phyloP scores from a whole-genome alignment of 164 flowering plant species.

The Protea cynaroides region DNA sequence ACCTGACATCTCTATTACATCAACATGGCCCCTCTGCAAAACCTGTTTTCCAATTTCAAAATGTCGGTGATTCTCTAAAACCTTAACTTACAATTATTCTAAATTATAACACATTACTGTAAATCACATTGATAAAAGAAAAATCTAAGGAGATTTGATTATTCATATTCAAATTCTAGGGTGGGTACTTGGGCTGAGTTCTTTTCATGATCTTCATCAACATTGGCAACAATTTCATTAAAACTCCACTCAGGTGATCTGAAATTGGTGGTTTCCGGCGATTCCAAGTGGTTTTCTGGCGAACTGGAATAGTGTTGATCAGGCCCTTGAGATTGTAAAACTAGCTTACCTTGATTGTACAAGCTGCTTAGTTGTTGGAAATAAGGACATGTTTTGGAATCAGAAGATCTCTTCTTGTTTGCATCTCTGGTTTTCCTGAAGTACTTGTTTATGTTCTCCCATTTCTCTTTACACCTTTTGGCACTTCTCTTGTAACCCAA shows the following conservation, averaged over 20 bases:
- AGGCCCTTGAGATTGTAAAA: slow-evolving; percentile 5
- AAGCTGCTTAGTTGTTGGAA: slow-evolving; percentile 58
- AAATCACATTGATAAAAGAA: no score
- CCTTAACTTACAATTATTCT: no score
- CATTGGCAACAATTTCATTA: slow-evolving; percentile 11
- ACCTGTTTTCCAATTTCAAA: no score
- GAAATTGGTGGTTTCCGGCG: slow-evolving; percentile 16
- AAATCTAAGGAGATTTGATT: no score
- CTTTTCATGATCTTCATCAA: slow-evolving; percentile 25
- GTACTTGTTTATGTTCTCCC: slow-evolving; percentile 92
- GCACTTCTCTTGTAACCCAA: slow-evolving; percentile 77
- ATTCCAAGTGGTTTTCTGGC: slow-evolving; percentile 12
- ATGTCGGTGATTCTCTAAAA: no score
- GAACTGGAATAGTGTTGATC: slow-evolving; percentile 15
- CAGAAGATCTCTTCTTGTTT: slow-evolving; percentile 69
- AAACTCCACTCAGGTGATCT: slow-evolving; percentile 8
- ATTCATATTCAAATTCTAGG: slow-evolving; percentile 31
- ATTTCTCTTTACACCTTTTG: slow-evolving; percentile 83
- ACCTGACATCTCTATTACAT: no score
- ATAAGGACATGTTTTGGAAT: slow-evolving; percentile 81
- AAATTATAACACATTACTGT: no score
- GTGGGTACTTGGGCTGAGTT: slow-evolving; percentile 19
- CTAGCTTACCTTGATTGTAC: slow-evolving; percentile 51
- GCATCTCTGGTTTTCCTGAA: slow-evolving; percentile 70
- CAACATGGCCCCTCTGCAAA: no score